Evolutionary conservation across 352 stramenopile genomes (phyloP).

Genomic region (Pythium biforme): DNA sequence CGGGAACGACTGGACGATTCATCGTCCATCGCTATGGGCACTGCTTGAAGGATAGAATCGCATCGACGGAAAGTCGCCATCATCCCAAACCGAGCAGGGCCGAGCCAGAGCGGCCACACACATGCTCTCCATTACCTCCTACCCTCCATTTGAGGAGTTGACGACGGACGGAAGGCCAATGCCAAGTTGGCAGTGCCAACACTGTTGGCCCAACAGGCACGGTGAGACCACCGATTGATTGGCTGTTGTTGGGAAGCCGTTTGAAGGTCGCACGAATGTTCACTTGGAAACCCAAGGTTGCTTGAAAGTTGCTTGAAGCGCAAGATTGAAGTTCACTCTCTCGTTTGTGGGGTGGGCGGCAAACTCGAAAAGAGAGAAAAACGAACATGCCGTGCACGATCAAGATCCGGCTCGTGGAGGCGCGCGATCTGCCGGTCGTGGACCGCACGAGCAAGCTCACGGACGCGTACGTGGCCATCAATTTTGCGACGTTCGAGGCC

Average conservation of each 20-base stretch:
- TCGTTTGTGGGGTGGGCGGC: not conserved
- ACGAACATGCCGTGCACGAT: slow-evolving; percentile 88
- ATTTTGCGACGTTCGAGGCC: slow-evolving; percentile 84
- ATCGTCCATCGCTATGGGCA: slow-evolving; percentile 25
- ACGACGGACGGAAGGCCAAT: no score
- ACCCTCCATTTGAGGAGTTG: no score
- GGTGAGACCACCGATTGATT: not conserved
- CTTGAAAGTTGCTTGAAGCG: slow-evolving; percentile 16
- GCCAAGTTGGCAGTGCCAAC: no score
- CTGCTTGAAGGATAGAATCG: slow-evolving; percentile 42
- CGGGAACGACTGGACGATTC: not conserved
- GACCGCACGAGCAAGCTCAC: slow-evolving; percentile 81
- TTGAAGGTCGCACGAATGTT: not conserved
- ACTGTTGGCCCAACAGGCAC: no score
- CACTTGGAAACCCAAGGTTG: slow-evolving; percentile 2
- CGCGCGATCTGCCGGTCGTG: slow-evolving; percentile 84
- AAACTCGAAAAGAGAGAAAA: not conserved
- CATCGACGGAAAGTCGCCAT: slow-evolving; percentile 29
- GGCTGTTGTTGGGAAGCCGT: not conserved
- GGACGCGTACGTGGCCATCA: slow-evolving; percentile 87
- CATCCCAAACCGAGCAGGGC: slow-evolving; percentile 47
- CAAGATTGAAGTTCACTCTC: slow-evolving; percentile 15
- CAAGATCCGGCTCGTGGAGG: slow-evolving; percentile 90
- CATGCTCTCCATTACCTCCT: no score
- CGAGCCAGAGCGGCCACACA: slow-evolving; percentile 1